Conservation (phyloP, 208 protist genomes). For the Leishmania tarentolae region DNA sequence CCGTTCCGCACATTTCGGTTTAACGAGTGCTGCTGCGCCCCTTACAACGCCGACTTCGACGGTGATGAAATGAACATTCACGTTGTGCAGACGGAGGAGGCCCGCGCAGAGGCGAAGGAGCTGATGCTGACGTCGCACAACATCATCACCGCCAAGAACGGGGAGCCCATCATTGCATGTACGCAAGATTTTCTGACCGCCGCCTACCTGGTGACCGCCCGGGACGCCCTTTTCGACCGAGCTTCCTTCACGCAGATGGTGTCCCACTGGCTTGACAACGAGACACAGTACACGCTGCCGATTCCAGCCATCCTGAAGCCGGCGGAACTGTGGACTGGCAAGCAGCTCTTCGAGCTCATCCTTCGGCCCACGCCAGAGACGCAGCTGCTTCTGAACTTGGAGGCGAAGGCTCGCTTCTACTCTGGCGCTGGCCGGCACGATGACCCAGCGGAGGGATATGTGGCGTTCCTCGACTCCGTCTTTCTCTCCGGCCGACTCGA, state of each 20-base stretch:
- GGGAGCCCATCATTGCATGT: conserved; percentile 97
- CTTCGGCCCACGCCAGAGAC: conserved; percentile 68
- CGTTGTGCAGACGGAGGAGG: conserved; percentile 99
- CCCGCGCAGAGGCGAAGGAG: conserved; percentile 96
- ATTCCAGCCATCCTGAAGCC: conserved; percentile 98
- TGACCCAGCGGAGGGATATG: conserved; percentile 92
- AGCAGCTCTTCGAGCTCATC: conserved; percentile 97
- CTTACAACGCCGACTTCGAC: conserved; percentile 99
- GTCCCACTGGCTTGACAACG: conserved; percentile 84
- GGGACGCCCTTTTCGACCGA: conserved; percentile 97
- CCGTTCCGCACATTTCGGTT: conserved; percentile 99
- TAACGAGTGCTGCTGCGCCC: conserved; percentile 99
- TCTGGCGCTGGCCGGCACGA: conserved; percentile 61
- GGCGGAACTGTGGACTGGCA: conserved; percentile 98
- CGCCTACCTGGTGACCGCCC: conserved; percentile 95
- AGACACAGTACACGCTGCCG: conserved; percentile 92
- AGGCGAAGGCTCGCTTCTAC: conserved; percentile 93
- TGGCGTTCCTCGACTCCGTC: conserved; percentile 93
- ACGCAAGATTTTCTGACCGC: conserved; percentile 99
- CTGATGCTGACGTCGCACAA: conserved; percentile 98
- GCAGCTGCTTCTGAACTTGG: conserved; percentile 88
- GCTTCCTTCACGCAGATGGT: conserved; percentile 88
- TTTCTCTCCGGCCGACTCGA: conserved; percentile 97
- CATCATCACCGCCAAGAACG: conserved; percentile 98
- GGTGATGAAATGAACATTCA: conserved; percentile 99